Conservation (phyloP, 2,329 filamentous ascomycete species). For the Fusarium beomiforme region DNA sequence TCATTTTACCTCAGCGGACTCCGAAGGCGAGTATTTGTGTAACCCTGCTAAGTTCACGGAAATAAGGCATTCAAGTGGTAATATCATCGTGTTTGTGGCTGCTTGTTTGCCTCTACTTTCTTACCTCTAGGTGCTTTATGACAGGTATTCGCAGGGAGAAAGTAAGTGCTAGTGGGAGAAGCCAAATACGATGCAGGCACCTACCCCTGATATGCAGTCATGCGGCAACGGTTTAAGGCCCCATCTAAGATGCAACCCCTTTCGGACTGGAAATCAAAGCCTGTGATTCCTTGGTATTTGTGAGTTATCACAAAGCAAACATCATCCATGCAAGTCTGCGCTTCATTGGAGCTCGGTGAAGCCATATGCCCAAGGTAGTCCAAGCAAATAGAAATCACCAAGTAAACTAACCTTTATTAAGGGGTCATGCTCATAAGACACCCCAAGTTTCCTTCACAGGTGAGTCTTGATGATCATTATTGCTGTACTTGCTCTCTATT, state of each 20-base stretch:
- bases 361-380: background rate
- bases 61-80: background rate
- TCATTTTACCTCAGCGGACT: background rate
- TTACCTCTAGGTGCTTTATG: background rate
- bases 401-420: background rate
- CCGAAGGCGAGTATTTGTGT: background rate
- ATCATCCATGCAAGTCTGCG: background rate
- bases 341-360: background rate
- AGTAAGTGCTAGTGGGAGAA: background rate
- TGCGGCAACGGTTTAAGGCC: background rate
- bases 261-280: background rate
- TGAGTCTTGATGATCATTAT: no score
- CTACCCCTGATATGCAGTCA: background rate
- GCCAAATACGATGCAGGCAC: background rate
- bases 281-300: background rate
- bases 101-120: background rate
- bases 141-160: background rate
- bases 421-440: background rate
- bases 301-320: background rate
- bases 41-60: background rate
- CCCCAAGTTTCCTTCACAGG: no score
- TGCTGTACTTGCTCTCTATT: no score
- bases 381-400: no score
- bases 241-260: background rate
- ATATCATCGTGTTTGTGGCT: background rate